phyloP scores from a whole-genome alignment of 176 grass and related monocot genomes.

The sorghum (Sorghum bicolor) region Sorghum_bicolor_NCBIv3 NC_012872.2:60015501-60016000 shows the following conservation, averaged over 20 bases:
- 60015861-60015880: neutral
- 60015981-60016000: too few relatives aligned
- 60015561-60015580: too few relatives aligned
- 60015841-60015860: neutral
- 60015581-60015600: neutral
- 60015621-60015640: neutral
- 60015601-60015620: neutral
- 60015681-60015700: neutral
- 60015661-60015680: neutral
- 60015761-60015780: constrained; percentile 27
- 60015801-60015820: constrained; percentile 7
- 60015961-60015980: too few relatives aligned
- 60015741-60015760: neutral
- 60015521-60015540: too few relatives aligned
- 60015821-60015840: neutral
- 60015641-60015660: neutral
- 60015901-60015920: too few relatives aligned
- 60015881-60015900: too few relatives aligned
- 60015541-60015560: too few relatives aligned
- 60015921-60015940: too few relatives aligned
- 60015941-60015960: too few relatives aligned
- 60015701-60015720: constrained; percentile 5
- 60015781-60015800: constrained; percentile 19
- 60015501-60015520: too few relatives aligned
- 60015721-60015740: neutral